Evolutionary conservation across 768 basidiomycete species (phyloP).

Genomic region (Phylloporus arenicola): DNA sequence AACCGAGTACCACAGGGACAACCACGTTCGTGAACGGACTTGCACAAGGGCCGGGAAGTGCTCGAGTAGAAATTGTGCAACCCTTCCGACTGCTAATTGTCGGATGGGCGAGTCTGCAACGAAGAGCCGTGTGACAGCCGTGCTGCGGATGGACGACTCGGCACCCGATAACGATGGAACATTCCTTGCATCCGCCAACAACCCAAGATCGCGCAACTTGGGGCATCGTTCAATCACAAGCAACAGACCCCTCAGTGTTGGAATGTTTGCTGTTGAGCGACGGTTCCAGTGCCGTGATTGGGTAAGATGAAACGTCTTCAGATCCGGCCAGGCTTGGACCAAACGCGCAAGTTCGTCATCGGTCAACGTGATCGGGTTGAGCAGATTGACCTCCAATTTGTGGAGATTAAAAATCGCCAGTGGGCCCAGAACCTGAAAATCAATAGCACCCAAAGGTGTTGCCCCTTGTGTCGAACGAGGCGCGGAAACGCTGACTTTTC

Average conservation of each 20-base stretch:
- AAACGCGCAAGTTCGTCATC: not conserved
- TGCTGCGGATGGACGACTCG: not conserved
- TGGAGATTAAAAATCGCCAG: not conserved
- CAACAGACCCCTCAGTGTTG: not conserved
- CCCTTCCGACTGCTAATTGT: too few relatives aligned
- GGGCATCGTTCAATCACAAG: not conserved
- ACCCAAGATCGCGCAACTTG: not conserved
- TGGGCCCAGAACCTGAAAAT: not conserved
- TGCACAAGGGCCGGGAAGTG: too few relatives aligned
- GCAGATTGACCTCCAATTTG: not conserved
- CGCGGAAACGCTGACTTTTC: not conserved
- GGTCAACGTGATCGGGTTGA: not conserved
- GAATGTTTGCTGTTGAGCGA: not conserved
- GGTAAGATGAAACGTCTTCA: not conserved
- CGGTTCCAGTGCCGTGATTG: not conserved
- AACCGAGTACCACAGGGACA: too few relatives aligned
- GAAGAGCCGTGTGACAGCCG: not conserved
- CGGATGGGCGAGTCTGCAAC: not conserved
- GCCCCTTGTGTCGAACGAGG: too few relatives aligned
- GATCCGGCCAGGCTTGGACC: not conserved
- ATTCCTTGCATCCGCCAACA: not conserved
- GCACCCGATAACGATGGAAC: not conserved
- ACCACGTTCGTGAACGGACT: too few relatives aligned
- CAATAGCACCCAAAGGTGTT: not conserved
- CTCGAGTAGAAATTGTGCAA: too few relatives aligned